Percentiles rank a stretch among this genome's conserved stretches.
Evolutionary conservation across 495 filamentous ascomycete genomes (phyloP).

Genomic region (Thermothielavioides terrestris): DNA sequence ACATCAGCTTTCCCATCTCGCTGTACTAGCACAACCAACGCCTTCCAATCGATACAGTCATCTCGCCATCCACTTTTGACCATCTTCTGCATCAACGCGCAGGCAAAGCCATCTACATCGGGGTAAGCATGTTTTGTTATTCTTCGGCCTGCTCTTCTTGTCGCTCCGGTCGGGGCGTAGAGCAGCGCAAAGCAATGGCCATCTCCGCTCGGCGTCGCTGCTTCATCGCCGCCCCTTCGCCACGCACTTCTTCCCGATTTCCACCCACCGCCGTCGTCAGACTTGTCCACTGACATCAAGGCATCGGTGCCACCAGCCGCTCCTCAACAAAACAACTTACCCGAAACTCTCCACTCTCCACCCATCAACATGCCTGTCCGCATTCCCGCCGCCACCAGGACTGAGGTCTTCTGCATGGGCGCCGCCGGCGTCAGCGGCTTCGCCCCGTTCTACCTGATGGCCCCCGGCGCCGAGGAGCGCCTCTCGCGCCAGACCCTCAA

Average conservation of each 20-base stretch:
- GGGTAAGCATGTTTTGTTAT: too few relatives aligned
- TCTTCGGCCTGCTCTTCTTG: too few relatives aligned
- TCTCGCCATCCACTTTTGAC: not conserved
- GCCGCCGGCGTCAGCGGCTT: conserved; percentile 36
- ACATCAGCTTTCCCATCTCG: conserved; percentile 8
- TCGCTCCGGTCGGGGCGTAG: too few relatives aligned
- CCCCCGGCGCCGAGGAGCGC: conserved; percentile 39
- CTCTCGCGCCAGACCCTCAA: conserved; percentile 33
- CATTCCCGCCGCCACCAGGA: conserved; percentile 32
- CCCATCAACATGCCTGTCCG: conserved; percentile 38
- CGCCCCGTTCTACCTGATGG: conserved; percentile 41
- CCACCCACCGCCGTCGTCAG: not conserved
- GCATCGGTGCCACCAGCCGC: not conserved
- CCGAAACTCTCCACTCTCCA: conserved; percentile 1
- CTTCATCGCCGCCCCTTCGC: not conserved
- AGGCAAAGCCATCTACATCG: too few relatives aligned
- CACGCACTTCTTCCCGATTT: not conserved
- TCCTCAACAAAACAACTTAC: not conserved
- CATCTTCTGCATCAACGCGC: not conserved
- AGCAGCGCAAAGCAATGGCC: too few relatives aligned
- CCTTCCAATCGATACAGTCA: not conserved
- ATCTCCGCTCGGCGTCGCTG: too few relatives aligned
- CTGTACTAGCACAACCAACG: not conserved
- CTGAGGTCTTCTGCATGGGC: conserved; percentile 36
- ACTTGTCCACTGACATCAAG: not conserved